phyloP scores from a whole-genome alignment of 1,284 basidiomycete genomes.

The Phylloporus gajari region DNA sequence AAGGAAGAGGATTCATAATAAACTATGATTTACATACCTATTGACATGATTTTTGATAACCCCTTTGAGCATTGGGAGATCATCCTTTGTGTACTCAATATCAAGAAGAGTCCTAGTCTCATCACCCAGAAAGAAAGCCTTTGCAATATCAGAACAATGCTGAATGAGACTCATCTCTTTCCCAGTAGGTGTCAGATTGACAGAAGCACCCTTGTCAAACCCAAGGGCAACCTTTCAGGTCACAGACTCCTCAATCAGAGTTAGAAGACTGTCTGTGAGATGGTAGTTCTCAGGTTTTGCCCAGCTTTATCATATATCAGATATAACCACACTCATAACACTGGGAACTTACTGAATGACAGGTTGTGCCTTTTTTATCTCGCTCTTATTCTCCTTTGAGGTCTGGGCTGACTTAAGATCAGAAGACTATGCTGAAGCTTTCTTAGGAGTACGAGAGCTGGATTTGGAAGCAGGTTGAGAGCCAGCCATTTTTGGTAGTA shows the following conservation, averaged over 20 bases:
- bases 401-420: too few relatives aligned
- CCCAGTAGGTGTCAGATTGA: slow-evolving; percentile 1
- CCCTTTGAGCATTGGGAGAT: background rate
- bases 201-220: slow-evolving; percentile 5
- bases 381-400: too few relatives aligned
- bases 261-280: slow-evolving; percentile 4
- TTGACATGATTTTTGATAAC: background rate
- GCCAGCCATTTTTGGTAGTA: too few relatives aligned
- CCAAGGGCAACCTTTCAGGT: slow-evolving; percentile 8
- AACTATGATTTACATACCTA: too few relatives aligned
- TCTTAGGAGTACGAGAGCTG: background rate
- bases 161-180: slow-evolving; percentile 2
- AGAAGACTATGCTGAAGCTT: too few relatives aligned
- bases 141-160: slow-evolving; percentile 9
- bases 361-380: slow-evolving; percentile 1
- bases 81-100: background rate
- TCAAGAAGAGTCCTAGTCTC: background rate
- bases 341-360: background rate
- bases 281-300: slow-evolving; percentile 6
- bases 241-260: slow-evolving; percentile 1
- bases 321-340: background rate
- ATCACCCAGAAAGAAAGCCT: background rate
- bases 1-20: too few relatives aligned
- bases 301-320: too few relatives aligned
- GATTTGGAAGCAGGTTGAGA: background rate